Base-by-base conservation (phyloP, 2,329 filamentous ascomycete genomes). In the Berkeleyomyces rouxiae region DNA sequence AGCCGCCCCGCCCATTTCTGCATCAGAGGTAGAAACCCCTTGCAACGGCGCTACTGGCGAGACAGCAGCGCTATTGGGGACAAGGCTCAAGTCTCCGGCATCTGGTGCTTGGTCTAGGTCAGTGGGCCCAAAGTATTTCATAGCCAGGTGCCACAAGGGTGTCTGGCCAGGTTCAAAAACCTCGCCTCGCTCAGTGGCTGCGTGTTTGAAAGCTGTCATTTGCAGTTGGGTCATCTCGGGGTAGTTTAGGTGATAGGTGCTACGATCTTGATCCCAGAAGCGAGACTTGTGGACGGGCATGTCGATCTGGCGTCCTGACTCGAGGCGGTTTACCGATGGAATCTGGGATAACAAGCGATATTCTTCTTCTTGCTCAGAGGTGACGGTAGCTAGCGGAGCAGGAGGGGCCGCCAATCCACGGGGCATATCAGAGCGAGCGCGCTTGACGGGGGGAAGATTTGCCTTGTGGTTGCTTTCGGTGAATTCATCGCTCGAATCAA, bases 141-240 rank as follows among this genome's bases (percentile, higher is more conserved):
- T 80, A 3, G 81, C 81, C 7, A 84, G 67, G 37, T 74, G 72
- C 82, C 80, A 84, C 31, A 83, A 70, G 0, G 73, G 73, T 2
- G 79, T 76, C 64, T 76, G 75, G 1, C 77, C 78, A 2, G 78
- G 79, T 0, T 71, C 72, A 61, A 86, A 86, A 23, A 75, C 72
- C 67, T 85, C 82, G 0, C 74, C 74, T 42, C 78, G 74, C 0
- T 72, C 71, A 40, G 72, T 67, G 1, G 82, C 81, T 13, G 79
- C 80, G n/a, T 75, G 70, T 16, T 74, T 72, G 69, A 83, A 84
- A 1, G 77, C 79, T 42, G 78, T 76, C 63, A 78, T 78, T 65
- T 85, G 82, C 5, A 81, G 73, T 63, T 81, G 77, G 0, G 79
- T 83, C 81, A 86, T 84, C 66, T 82, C 79, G 0, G 83, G 83